A percentile compares a stretch with the other conserved stretches of the same genome.
Evolutionary conservation across 2,329 filamentous ascomycete genomes (phyloP).

Genomic region (Biscogniauxia marginata): DNA sequence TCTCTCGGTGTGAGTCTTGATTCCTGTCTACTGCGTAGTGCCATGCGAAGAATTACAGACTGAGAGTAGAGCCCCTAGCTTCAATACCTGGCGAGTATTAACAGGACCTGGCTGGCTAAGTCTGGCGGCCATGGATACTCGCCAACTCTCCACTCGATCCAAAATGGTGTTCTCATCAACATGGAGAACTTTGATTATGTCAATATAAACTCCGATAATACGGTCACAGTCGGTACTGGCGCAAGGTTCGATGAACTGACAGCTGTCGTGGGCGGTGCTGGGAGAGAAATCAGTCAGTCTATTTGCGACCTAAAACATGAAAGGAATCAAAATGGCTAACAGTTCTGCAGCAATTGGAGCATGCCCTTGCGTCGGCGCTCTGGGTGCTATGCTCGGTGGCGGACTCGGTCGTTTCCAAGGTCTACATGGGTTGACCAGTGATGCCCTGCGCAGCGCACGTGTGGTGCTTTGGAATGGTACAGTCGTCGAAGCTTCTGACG

Average conservation of each 20-base stretch:
- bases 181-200: constrained; percentile 6
- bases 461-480: constrained; percentile 10
- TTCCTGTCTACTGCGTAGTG: too few relatives aligned
- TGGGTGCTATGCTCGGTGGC: constrained; percentile 7
- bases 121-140: constrained; percentile 9
- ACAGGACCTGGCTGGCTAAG: constrained; percentile 3
- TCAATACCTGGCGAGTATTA: too few relatives aligned
- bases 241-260: too few relatives aligned
- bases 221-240: constrained; percentile 5
- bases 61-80: too few relatives aligned
- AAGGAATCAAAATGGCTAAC: too few relatives aligned
- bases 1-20: constrained; percentile 2
- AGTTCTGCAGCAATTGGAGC: constrained; percentile 11
- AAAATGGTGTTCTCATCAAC: constrained; percentile 5
- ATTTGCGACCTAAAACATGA: too few relatives aligned
- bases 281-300: too few relatives aligned
- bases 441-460: constrained; percentile 2
- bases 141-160: constrained; percentile 1
- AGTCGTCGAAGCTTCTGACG: constrained; percentile 3
- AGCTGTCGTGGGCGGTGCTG: too few relatives aligned
- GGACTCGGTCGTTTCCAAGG: constrained; percentile 14
- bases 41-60: too few relatives aligned
- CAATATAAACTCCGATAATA: constrained; percentile 1
- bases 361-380: constrained; percentile 4
- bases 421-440: constrained; percentile 8